Conservation (phyloP, 148 eudicot genomes). For the Spergularia marina region DNA sequence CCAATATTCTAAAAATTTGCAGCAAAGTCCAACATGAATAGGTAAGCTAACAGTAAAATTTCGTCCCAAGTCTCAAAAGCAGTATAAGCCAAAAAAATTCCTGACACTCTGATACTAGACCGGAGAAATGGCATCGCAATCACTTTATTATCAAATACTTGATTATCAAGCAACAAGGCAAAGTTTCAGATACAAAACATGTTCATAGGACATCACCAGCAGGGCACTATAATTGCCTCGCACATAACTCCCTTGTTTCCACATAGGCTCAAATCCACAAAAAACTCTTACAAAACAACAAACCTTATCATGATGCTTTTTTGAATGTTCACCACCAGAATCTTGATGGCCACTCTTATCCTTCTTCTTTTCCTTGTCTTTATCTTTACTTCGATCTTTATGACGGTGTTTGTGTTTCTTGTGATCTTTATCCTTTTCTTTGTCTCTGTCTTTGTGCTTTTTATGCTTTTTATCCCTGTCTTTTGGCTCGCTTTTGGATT, state of each 20-base stretch:
- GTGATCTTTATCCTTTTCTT: slow-evolving; percentile 89
- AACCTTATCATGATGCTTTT: slow-evolving; percentile 91
- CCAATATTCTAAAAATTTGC: too few relatives aligned
- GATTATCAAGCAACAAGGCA: slow-evolving; percentile 1
- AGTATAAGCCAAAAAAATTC: background rate
- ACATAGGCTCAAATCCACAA: background rate
- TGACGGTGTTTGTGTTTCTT: slow-evolving; percentile 95
- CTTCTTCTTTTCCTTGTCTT: slow-evolving; percentile 83
- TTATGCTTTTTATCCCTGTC: slow-evolving; percentile 91
- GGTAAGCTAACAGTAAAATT: too few relatives aligned
- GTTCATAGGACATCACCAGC: background rate
- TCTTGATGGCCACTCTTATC: slow-evolving; percentile 74
- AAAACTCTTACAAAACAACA: slow-evolving; percentile 41
- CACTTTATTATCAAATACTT: background rate
- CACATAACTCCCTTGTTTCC: background rate
- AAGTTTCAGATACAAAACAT: background rate
- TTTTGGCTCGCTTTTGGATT: slow-evolving; percentile 69
- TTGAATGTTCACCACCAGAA: slow-evolving; percentile 70
- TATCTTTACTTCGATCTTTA: slow-evolving; percentile 89
- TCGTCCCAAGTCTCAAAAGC: background rate
- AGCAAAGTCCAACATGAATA: too few relatives aligned
- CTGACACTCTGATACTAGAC: background rate
- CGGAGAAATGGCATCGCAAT: background rate
- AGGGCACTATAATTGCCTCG: background rate
- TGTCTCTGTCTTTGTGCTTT: slow-evolving; percentile 81